phyloP scores from a whole-genome alignment of 805 yeast species.

The Vanderwaltozyma yarrowii region DNA sequence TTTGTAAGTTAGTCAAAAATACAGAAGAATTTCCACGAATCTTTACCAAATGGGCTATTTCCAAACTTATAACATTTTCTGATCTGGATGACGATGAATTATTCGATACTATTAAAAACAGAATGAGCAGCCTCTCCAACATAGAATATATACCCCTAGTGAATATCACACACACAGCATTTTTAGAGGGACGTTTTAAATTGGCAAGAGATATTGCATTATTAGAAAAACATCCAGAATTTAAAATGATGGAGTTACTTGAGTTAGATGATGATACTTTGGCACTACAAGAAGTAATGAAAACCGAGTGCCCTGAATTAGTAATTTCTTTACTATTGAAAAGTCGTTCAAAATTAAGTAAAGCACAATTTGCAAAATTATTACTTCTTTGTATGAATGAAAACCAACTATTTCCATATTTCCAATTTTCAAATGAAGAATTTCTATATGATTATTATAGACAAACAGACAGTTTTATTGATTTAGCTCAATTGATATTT shows the following conservation, averaged over 20 bases:
- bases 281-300: slow-evolving; percentile 60
- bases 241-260: slow-evolving; percentile 53
- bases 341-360: slow-evolving; percentile 42
- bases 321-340: slow-evolving; percentile 37
- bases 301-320: slow-evolving; percentile 50
- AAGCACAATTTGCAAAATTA: slow-evolving; percentile 60
- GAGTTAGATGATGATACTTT: slow-evolving; percentile 62
- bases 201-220: slow-evolving; percentile 60
- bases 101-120: slow-evolving; percentile 34
- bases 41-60: slow-evolving; percentile 72
- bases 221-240: slow-evolving; percentile 47
- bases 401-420: slow-evolving; percentile 25
- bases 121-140: slow-evolving; percentile 5
- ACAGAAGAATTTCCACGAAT: slow-evolving; percentile 25
- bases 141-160: slow-evolving; percentile 33
- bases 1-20: slow-evolving; percentile 40
- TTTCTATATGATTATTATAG: slow-evolving; percentile 45
- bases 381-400: slow-evolving; percentile 36
- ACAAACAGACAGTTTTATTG: slow-evolving; percentile 51
- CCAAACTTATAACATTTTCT: slow-evolving; percentile 48
- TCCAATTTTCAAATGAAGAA: slow-evolving; percentile 29
- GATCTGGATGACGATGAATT: slow-evolving; percentile 51
- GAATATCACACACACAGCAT: slow-evolving; percentile 18
- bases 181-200: slow-evolving; percentile 58
- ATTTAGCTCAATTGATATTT: slow-evolving; percentile 35